phyloP scores from a whole-genome alignment of 163 green algal species.

The Scenedesmus sp. region DNA sequence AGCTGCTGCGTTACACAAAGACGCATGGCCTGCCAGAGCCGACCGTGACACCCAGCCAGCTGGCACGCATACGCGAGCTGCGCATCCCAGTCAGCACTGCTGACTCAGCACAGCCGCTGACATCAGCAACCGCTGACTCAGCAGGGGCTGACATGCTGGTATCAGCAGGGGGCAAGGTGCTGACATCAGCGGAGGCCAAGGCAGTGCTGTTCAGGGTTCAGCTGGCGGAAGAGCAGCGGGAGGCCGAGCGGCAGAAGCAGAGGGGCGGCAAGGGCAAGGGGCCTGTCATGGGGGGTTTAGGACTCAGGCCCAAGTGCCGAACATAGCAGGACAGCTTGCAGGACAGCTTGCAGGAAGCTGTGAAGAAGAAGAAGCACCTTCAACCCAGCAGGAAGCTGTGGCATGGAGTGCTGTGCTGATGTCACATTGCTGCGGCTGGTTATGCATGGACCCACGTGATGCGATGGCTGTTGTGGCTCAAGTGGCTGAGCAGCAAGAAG shows the following conservation, averaged over 20 bases:
- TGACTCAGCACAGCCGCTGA: not conserved
- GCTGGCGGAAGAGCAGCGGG: slow-evolving; percentile 21
- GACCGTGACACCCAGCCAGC: slow-evolving; percentile 19
- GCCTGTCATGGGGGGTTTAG: not conserved
- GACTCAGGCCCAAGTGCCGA: not conserved
- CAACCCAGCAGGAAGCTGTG: no score
- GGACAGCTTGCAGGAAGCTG: no score
- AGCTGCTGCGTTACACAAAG: slow-evolving; percentile 40
- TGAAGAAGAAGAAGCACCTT: no score
- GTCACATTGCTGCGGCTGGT: no score
- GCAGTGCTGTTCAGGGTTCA: slow-evolving; percentile 41
- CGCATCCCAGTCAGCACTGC: not conserved
- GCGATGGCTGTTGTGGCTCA: no score
- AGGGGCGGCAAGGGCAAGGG: slow-evolving; percentile 2
- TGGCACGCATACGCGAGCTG: slow-evolving; percentile 43
- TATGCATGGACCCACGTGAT: no score
- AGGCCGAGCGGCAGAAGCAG: not conserved
- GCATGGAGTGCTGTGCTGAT: no score
- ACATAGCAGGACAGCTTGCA: no score
- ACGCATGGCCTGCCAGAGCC: slow-evolving; percentile 30
- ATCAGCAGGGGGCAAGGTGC: no score
- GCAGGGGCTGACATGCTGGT: not conserved
- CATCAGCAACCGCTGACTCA: not conserved
- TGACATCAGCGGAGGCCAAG: slow-evolving; percentile 33
- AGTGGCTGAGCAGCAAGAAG: not conserved